Conservation (phyloP, 441 rosid species). For the Gossypium schwendimanii region DNA sequence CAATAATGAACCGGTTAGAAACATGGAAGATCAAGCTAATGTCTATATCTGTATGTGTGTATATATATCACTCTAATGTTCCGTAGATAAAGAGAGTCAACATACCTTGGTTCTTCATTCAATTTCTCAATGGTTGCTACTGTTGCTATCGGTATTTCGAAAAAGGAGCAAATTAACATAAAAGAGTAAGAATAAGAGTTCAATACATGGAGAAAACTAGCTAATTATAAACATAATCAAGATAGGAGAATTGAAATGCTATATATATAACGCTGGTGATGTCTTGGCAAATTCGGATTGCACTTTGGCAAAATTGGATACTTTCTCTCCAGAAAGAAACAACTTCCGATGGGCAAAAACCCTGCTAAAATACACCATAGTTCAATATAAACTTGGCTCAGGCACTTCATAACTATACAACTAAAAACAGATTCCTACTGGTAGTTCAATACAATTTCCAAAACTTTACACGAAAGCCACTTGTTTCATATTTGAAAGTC, state of each 20-base stretch:
- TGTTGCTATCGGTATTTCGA: conserved; percentile 17
- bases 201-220: not conserved
- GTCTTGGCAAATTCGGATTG: conserved; percentile 32
- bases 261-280: conserved; percentile 15
- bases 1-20: not conserved
- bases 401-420: conserved; percentile 6
- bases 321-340: not conserved
- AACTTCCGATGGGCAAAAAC: not conserved
- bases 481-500: conserved; percentile 51
- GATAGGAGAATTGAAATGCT: conserved; percentile 1
- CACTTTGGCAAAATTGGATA: conserved; percentile 13
- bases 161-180: not conserved
- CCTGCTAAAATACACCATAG: not conserved
- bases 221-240: not conserved
- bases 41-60: not conserved
- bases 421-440: not conserved
- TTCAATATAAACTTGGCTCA: not conserved
- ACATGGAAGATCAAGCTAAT: not conserved
- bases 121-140: conserved; percentile 12
- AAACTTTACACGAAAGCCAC: not conserved
- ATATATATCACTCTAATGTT: not conserved
- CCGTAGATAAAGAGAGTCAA: not conserved
- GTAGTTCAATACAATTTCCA: not conserved
- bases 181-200: not conserved
- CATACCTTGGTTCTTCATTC: conserved; percentile 23